These are phyloP conservation scores for Saturnispora kantuleensis DNA, from an alignment of 805 yeast genomes.

Conservation along the genomic window DNA sequence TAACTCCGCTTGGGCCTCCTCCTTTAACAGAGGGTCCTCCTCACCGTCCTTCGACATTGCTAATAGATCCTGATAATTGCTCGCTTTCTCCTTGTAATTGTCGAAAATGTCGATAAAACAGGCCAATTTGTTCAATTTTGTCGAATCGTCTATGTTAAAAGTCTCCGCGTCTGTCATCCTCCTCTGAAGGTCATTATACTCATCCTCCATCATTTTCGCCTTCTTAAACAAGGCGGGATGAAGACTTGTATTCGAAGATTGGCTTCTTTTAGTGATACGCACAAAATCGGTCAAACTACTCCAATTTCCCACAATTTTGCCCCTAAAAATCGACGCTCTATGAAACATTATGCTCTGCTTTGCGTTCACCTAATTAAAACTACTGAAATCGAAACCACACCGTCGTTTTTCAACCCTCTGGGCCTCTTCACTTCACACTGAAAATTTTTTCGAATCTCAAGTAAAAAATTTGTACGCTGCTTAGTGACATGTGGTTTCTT, in stretches of 20 bases:
- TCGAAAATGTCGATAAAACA: slow-evolving; percentile 33
- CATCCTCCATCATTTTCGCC: slow-evolving; percentile 34
- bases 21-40: slow-evolving; percentile 35
- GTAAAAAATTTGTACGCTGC: too few species aligned
- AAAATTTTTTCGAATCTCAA: too few species aligned
- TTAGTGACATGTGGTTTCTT: slow-evolving; percentile 11
- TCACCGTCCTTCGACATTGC: slow-evolving; percentile 26
- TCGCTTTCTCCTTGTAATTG: slow-evolving; percentile 27
- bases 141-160: slow-evolving; percentile 40
- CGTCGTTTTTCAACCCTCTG: too few species aligned
- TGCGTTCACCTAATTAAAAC: too few species aligned
- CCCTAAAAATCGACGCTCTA: too few species aligned
- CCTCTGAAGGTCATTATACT: slow-evolving; percentile 32
- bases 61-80: slow-evolving; percentile 27
- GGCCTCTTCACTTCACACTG: too few species aligned
- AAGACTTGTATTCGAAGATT: not conserved
- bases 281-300: too few species aligned
- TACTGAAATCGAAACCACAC: too few species aligned
- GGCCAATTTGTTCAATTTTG: slow-evolving; percentile 36
- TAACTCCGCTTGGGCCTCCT: slow-evolving; percentile 58
- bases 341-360: too few species aligned
- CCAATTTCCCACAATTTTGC: too few species aligned
- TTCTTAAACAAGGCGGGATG: slow-evolving; percentile 44
- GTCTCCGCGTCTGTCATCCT: slow-evolving; percentile 32
- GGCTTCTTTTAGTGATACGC: too few species aligned